A percentile compares a stretch with the other conserved stretches of the same genome.
Evolutionary conservation across 257 asterid species (phyloP).

Genomic region (Linderniella brevidens): DNA sequence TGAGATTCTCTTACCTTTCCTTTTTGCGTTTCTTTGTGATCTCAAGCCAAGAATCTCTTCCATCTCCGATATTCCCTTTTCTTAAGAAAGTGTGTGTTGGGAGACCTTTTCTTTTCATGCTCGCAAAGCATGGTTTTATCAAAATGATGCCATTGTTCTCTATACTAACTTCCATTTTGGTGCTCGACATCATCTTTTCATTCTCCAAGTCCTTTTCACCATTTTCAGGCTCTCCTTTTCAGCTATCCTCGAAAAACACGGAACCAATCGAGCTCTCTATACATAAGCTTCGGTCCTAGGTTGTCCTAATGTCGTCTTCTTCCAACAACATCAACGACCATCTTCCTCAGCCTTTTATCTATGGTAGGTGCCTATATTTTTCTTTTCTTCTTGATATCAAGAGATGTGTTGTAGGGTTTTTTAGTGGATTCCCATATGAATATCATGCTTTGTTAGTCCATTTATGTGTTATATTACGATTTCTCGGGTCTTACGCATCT

Average conservation of each 20-base stretch:
- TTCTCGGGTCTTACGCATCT: conserved; percentile 40
- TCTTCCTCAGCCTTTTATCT: conserved; percentile 71
- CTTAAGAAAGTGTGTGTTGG: background rate
- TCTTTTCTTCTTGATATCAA: background rate
- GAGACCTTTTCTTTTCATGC: conserved; percentile 13
- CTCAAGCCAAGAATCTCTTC: conserved; percentile 86
- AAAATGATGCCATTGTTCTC: conserved; percentile 63
- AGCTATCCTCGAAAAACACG: conserved; percentile 5
- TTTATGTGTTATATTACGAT: conserved; percentile 12
- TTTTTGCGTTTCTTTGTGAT: conserved; percentile 12
- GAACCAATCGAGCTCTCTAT: conserved; percentile 14
- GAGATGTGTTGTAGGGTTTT: conserved; percentile 9
- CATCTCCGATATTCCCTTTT: conserved; percentile 42
- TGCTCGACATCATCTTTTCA: conserved; percentile 9
- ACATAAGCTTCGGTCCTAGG: conserved; percentile 21
- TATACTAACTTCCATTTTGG: too few species aligned
- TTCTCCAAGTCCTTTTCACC: conserved; percentile 46
- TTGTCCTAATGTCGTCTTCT: conserved; percentile 59
- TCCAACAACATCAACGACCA: conserved; percentile 54
- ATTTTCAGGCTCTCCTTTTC: conserved; percentile 27
- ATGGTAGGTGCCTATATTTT: conserved; percentile 27
- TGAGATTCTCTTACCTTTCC: conserved; percentile 48
- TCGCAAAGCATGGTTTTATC: conserved; percentile 34
- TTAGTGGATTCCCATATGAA: conserved; percentile 1
- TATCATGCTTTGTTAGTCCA: background rate